Percentiles rank a stretch among this genome's conserved stretches.
Evolutionary conservation across 1,139 yeast genomes (phyloP).

Genomic region (Lodderomyces metapsilosis): DNA sequence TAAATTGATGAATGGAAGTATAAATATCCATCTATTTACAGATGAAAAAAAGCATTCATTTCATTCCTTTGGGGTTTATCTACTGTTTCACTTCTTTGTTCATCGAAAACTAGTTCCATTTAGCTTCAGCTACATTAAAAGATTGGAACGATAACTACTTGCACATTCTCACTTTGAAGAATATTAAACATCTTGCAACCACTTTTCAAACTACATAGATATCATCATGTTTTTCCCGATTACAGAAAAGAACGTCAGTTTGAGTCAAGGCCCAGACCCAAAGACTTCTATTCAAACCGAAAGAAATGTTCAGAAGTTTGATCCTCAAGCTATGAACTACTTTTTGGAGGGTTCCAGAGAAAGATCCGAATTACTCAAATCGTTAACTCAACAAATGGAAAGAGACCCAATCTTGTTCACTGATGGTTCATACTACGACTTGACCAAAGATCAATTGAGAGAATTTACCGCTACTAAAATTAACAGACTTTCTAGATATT

Average conservation of each 20-base stretch:
- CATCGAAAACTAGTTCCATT: too few relatives aligned
- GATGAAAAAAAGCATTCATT: too few relatives aligned
- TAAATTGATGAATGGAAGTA: too few relatives aligned
- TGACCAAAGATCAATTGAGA: slow-evolving; percentile 36
- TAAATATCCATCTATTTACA: too few relatives aligned
- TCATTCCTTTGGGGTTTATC: too few relatives aligned
- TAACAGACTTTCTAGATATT: slow-evolving; percentile 40
- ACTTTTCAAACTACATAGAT: too few relatives aligned
- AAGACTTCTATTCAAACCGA: slow-evolving; percentile 30
- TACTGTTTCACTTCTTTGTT: too few relatives aligned
- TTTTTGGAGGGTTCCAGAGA: slow-evolving; percentile 42
- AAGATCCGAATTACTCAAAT: slow-evolving; percentile 28
- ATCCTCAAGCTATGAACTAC: slow-evolving; percentile 36
- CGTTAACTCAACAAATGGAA: slow-evolving; percentile 39
- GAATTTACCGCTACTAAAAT: slow-evolving; percentile 44
- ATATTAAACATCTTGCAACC: too few relatives aligned
- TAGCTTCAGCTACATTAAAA: too few relatives aligned
- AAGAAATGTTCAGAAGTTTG: slow-evolving; percentile 29
- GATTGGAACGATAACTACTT: too few relatives aligned
- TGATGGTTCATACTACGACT: slow-evolving; percentile 35
- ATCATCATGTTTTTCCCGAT: not conserved
- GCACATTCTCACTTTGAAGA: too few relatives aligned
- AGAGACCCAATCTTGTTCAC: slow-evolving; percentile 43
- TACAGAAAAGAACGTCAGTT: slow-evolving; percentile 13
- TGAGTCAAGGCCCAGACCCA: slow-evolving; percentile 36